Conservation (phyloP, 148 eudicot genomes). For the Heliamphora exappendiculata region DNA sequence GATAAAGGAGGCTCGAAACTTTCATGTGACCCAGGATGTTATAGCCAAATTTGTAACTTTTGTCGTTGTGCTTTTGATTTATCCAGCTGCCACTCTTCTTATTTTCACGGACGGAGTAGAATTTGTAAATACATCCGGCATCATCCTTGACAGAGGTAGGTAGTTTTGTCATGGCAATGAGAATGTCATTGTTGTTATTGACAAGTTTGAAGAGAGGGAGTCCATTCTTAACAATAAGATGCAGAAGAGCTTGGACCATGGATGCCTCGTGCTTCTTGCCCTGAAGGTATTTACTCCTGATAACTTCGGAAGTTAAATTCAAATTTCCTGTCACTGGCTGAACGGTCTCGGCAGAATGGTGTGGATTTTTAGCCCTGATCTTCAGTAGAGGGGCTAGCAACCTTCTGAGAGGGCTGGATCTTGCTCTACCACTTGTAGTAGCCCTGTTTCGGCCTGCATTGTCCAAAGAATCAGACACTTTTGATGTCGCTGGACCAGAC, state of each 20-base stretch:
- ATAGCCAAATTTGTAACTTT: slow-evolving; percentile 29
- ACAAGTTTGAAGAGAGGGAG: slow-evolving; percentile 68
- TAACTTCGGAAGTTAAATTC: slow-evolving; percentile 16
- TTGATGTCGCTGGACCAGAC: slow-evolving; percentile 32
- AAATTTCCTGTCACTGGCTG: slow-evolving; percentile 23
- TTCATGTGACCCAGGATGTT: slow-evolving; percentile 67
- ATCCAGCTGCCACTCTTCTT: slow-evolving; percentile 59
- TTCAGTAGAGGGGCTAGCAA: slow-evolving; percentile 63
- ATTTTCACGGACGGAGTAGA: slow-evolving; percentile 51
- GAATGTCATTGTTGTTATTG: slow-evolving; percentile 39
- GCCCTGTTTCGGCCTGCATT: not conserved
- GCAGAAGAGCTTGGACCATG: slow-evolving; percentile 52
- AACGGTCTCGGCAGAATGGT: slow-evolving; percentile 16
- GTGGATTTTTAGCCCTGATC: slow-evolving; percentile 29
- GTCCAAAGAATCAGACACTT: slow-evolving; percentile 1
- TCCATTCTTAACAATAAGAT: slow-evolving; percentile 60
- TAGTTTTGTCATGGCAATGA: slow-evolving; percentile 54
- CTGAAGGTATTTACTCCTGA: slow-evolving; percentile 19
- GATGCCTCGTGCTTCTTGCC: slow-evolving; percentile 21
- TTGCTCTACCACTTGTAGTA: slow-evolving; percentile 19
- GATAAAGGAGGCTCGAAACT: slow-evolving; percentile 32
- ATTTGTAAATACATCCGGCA: slow-evolving; percentile 49
- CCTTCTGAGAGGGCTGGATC: slow-evolving; percentile 74
- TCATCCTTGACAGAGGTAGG: slow-evolving; percentile 30
- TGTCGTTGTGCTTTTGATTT: slow-evolving; percentile 39